phyloP scores from a whole-genome alignment of 257 asterid species.

The Coffea eugenioides region DNA sequence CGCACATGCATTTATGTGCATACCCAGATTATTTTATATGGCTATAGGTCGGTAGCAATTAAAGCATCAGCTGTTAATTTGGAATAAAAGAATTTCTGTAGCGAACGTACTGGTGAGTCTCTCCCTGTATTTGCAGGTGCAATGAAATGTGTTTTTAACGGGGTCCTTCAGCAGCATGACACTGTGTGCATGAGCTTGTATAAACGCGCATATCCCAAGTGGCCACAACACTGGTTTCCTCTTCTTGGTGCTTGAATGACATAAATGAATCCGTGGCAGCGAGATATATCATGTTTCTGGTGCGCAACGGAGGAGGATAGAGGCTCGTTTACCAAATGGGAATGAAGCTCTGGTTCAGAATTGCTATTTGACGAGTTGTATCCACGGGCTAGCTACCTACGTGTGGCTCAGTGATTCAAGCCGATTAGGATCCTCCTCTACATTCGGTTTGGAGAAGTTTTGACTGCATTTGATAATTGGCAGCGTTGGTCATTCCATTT shows the following conservation, averaged over 20 bases:
- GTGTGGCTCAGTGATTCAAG: slow-evolving; percentile 12
- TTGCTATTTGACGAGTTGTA: slow-evolving; percentile 12
- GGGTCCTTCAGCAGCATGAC: slow-evolving; percentile 87
- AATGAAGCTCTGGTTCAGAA: slow-evolving; percentile 84
- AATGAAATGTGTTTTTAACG: slow-evolving; percentile 82
- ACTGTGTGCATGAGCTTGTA: slow-evolving; percentile 88
- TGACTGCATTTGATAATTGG: slow-evolving; percentile 7
- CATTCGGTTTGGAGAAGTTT: slow-evolving; percentile 21
- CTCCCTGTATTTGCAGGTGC: slow-evolving; percentile 51
- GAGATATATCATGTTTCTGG: not conserved
- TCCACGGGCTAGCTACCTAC: slow-evolving; percentile 18
- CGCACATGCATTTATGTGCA: not conserved
- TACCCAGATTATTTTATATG: not conserved
- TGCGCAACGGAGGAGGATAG: slow-evolving; percentile 5
- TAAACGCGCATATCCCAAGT: slow-evolving; percentile 85
- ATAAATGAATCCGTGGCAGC: not conserved
- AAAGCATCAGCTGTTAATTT: not conserved
- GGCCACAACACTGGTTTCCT: slow-evolving; percentile 89
- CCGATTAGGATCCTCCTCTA: slow-evolving; percentile 11
- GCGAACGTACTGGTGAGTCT: no score
- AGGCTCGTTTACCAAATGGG: slow-evolving; percentile 33
- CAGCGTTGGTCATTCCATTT: not conserved
- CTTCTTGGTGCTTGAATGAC: slow-evolving; percentile 38
- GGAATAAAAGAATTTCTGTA: not conserved
- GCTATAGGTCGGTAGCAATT: not conserved